A percentile compares a stretch with the other conserved stretches of the same genome.
phyloP scores from a whole-genome alignment of 192 early-diverging fungal species.

The Chytriomyces sp. region DNA sequence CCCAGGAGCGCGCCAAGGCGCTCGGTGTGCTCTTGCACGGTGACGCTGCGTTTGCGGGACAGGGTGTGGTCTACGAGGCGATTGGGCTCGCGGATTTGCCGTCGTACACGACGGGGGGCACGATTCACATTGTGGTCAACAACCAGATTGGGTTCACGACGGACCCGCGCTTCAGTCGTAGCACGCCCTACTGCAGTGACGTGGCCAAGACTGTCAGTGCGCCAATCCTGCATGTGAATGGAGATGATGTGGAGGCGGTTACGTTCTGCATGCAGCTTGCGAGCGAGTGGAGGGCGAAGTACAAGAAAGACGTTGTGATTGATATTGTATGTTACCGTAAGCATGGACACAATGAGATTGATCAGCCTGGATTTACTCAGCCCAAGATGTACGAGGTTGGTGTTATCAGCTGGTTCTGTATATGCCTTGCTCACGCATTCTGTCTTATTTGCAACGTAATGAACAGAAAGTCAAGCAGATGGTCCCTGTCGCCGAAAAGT shows the following conservation, averaged over 20 bases:
- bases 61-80: slow-evolving; percentile 98
- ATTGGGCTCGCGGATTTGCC: slow-evolving; percentile 94
- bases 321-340: slow-evolving; percentile 97
- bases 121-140: slow-evolving; percentile 96
- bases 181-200: slow-evolving; percentile 95
- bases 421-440: neutral
- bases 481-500: slow-evolving; percentile 80
- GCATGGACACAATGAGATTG: slow-evolving; percentile 99
- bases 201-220: slow-evolving; percentile 95
- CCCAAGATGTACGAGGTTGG: slow-evolving; percentile 87
- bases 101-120: slow-evolving; percentile 94
- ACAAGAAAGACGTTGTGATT: slow-evolving; percentile 95
- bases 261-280: slow-evolving; percentile 94
- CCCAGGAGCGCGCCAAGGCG: slow-evolving; percentile 72
- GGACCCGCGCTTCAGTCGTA: slow-evolving; percentile 92
- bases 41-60: slow-evolving; percentile 97
- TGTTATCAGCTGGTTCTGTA: neutral
- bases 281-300: slow-evolving; percentile 92
- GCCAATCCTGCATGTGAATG: slow-evolving; percentile 98
- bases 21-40: slow-evolving; percentile 97
- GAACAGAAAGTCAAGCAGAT: slow-evolving; percentile 75
- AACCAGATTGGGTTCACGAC: slow-evolving; percentile 99
- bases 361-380: slow-evolving; percentile 98
- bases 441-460: neutral
- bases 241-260: slow-evolving; percentile 96